Conservation (phyloP, 2,329 filamentous ascomycete genomes). For the Ophiostoma triangulosporum region DNA sequence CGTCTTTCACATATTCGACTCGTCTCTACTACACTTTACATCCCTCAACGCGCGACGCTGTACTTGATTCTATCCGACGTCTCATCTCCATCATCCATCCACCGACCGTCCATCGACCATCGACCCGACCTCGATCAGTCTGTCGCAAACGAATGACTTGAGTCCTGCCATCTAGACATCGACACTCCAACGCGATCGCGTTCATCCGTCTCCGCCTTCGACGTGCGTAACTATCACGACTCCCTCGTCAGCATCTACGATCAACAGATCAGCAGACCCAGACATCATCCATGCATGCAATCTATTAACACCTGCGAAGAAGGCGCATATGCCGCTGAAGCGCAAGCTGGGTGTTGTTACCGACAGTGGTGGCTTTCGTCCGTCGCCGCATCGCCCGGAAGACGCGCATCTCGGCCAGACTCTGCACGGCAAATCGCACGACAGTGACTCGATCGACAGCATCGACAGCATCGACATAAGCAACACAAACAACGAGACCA, state of each 20-base stretch:
- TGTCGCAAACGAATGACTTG: not conserved
- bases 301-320: conserved; percentile 6
- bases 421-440: no score
- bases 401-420: conserved; percentile 41
- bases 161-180: not conserved
- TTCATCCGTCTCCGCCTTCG: not conserved
- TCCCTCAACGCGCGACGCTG: not conserved
- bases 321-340: conserved; percentile 39
- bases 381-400: conserved; percentile 48
- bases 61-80: not conserved
- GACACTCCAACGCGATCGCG: not conserved
- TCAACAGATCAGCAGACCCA: not conserved
- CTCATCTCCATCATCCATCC: not conserved
- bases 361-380: conserved; percentile 35
- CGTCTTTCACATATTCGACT: not conserved
- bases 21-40: not conserved
- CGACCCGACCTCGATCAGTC: not conserved
- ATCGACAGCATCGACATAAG: conserved; percentile 15
- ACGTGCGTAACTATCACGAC: conserved; percentile 5
- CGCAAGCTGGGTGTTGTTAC: conserved; percentile 40
- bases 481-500: conserved; percentile 19
- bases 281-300: conserved; percentile 4
- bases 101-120: not conserved
- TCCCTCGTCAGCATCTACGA: not conserved
- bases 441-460: conserved; percentile 28